phyloP scores from a whole-genome alignment of 805 yeast genomes.

The Teunomyces stri region DNA sequence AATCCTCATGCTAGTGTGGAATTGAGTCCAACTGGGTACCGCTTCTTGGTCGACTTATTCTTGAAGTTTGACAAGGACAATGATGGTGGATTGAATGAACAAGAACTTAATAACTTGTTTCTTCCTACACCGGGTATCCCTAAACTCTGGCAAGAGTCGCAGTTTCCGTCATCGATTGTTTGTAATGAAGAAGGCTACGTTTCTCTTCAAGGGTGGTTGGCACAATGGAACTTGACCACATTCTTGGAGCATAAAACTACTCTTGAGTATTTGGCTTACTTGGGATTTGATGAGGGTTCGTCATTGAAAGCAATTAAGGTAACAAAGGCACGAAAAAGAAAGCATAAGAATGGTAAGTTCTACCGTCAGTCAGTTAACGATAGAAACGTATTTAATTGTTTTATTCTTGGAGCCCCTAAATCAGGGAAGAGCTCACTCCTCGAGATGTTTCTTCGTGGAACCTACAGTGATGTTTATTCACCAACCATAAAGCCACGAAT shows the following conservation, averaged over 20 bases:
- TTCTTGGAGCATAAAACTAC: conserved; percentile 81
- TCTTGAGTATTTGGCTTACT: conserved; percentile 80
- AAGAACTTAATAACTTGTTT: conserved; percentile 67
- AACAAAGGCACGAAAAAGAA: conserved; percentile 73
- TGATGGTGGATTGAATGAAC: conserved; percentile 88
- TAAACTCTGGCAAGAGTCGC: conserved; percentile 74
- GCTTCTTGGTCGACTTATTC: conserved; percentile 88
- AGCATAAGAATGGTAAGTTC: conserved; percentile 60
- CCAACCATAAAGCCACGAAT: conserved; percentile 81
- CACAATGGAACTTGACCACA: conserved; percentile 98
- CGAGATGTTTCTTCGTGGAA: conserved; percentile 76
- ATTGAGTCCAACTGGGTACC: conserved; percentile 85
- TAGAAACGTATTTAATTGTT: conserved; percentile 89
- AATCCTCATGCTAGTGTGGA: conserved; percentile 80
- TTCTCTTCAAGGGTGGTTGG: conserved; percentile 96
- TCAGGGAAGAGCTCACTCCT: conserved; percentile 86
- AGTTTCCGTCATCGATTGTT: conserved; percentile 85
- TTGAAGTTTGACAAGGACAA: conserved; percentile 88
- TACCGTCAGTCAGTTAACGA: conserved; percentile 73
- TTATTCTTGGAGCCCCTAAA: conserved; percentile 77
- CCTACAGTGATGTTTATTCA: conserved; percentile 65
- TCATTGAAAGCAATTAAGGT: conserved; percentile 55
- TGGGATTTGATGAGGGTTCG: conserved; percentile 70
- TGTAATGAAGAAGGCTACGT: conserved; percentile 87
- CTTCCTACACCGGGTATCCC: conserved; percentile 95